Evolutionary conservation across 1,284 basidiomycete genomes (phyloP).

Genomic region (Trichosporon sp.): DNA sequence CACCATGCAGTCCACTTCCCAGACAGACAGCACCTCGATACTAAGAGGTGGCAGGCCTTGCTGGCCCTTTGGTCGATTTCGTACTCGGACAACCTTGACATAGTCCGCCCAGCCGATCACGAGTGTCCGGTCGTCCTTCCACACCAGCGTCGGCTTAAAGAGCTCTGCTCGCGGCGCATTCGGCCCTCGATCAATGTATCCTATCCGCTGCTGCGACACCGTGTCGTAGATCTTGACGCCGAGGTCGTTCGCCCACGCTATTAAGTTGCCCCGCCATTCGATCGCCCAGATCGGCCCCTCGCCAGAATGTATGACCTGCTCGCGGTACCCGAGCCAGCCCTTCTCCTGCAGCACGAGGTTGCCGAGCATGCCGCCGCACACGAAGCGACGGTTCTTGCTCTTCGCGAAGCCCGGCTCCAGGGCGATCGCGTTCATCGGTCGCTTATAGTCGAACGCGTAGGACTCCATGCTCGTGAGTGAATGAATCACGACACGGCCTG

Average conservation of each 20-base stretch:
- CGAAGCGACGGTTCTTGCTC: conserved; percentile 72
- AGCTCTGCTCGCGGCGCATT: conserved; percentile 84
- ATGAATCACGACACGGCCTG: conserved; percentile 81
- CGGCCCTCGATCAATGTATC: conserved; percentile 74
- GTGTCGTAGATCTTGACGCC: conserved; percentile 94
- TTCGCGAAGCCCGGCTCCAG: conserved; percentile 88
- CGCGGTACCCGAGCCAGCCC: conserved; percentile 93
- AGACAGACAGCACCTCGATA: conserved; percentile 84
- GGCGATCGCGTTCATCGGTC: conserved; percentile 83
- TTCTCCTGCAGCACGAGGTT: conserved; percentile 82
- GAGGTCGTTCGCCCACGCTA: conserved; percentile 94
- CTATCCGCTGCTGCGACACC: conserved; percentile 69
- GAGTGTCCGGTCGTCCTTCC: conserved; percentile 86
- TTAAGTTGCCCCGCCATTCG: conserved; percentile 76
- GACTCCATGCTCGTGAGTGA: conserved; percentile 75
- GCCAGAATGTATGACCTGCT: conserved; percentile 74
- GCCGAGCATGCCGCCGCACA: conserved; percentile 90
- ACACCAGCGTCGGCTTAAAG: conserved; percentile 84
- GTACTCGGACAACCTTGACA: conserved; percentile 83
- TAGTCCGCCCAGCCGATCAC: conserved; percentile 91
- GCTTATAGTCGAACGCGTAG: conserved; percentile 84
- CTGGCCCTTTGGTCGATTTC: conserved; percentile 54
- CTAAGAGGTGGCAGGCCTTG: conserved; percentile 35
- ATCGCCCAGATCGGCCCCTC: conserved; percentile 94
- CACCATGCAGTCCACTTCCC: conserved; percentile 94